Conservation (phyloP, 2,329 filamentous ascomycete genomes). For the Calonectria montana region DNA sequence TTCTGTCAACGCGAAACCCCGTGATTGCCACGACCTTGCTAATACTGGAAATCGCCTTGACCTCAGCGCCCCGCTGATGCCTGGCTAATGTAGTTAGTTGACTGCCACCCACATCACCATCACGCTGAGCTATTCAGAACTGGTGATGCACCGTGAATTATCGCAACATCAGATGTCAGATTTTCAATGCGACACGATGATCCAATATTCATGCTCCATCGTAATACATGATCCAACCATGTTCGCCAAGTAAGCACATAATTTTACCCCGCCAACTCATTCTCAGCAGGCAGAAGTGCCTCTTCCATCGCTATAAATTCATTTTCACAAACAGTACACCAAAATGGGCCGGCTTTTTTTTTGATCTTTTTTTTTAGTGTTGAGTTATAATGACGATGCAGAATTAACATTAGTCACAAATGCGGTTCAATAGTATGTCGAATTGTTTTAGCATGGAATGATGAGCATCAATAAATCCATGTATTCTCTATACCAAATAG, state of each 20-base stretch:
- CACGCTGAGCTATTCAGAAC: conserved; percentile 22
- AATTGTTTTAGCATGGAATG: too few species aligned
- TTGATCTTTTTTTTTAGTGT: background rate
- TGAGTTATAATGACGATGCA: background rate
- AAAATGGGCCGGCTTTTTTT: background rate
- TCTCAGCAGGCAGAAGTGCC: conserved; percentile 27
- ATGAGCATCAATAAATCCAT: too few species aligned
- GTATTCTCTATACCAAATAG: too few species aligned
- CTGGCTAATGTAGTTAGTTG: conserved; percentile 20
- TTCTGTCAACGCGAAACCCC: conserved; percentile 38
- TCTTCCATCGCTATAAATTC: background rate
- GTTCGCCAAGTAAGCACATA: background rate
- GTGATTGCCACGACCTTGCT: conserved; percentile 29
- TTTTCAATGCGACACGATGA: background rate
- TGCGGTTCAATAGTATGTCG: too few species aligned
- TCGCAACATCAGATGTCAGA: background rate
- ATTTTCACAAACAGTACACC: background rate
- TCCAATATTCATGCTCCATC: conserved; percentile 4
- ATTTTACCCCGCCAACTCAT: background rate
- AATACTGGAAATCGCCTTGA: background rate
- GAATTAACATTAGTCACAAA: background rate
- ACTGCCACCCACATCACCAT: background rate
- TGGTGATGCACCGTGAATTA: conserved; percentile 34
- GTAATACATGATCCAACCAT: conserved; percentile 23
- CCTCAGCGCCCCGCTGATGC: conserved; percentile 36